Conservation (phyloP, 176 grass and related monocot genomes). For the Aegilops sharonensis region DNA sequence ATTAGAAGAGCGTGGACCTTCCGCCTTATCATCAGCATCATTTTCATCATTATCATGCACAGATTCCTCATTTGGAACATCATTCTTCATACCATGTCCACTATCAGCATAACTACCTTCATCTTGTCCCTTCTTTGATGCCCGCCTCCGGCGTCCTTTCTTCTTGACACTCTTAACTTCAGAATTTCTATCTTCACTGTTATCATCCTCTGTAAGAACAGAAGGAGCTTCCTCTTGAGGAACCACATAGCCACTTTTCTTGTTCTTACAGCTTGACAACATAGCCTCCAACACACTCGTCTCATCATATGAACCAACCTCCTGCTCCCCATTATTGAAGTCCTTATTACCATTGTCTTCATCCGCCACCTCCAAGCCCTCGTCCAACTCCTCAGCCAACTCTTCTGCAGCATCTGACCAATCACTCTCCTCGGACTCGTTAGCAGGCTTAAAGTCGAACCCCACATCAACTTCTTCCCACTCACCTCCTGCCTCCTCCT, state of each 20-base stretch:
- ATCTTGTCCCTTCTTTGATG: slow-evolving; percentile 44
- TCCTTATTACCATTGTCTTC: slow-evolving; percentile 40
- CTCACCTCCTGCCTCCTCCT: slow-evolving; percentile 37
- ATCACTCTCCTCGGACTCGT: slow-evolving; percentile 67
- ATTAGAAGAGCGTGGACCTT: slow-evolving; percentile 43
- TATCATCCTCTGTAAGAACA: background rate
- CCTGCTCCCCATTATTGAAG: slow-evolving; percentile 29
- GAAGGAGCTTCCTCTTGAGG: slow-evolving; percentile 29
- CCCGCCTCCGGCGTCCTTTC: slow-evolving; percentile 42
- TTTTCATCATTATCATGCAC: slow-evolving; percentile 31
- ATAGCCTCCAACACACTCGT: slow-evolving; percentile 62
- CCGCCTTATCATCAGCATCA: slow-evolving; percentile 35
- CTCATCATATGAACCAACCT: slow-evolving; percentile 64
- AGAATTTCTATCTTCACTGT: slow-evolving; percentile 21
- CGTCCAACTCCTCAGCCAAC: slow-evolving; percentile 50
- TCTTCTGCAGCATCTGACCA: slow-evolving; percentile 56
- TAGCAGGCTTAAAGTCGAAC: slow-evolving; percentile 74
- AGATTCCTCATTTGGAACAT: slow-evolving; percentile 20
- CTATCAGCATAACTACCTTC: slow-evolving; percentile 30
- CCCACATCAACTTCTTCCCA: slow-evolving; percentile 44
- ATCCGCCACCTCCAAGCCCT: slow-evolving; percentile 46
- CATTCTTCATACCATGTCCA: slow-evolving; percentile 1
- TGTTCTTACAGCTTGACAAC: slow-evolving; percentile 57
- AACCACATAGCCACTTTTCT: slow-evolving; percentile 35
- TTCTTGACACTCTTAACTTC: slow-evolving; percentile 32